Conservation (phyloP, 129 eudicot genomes). For the Chrysanthemum makinoi region DNA sequence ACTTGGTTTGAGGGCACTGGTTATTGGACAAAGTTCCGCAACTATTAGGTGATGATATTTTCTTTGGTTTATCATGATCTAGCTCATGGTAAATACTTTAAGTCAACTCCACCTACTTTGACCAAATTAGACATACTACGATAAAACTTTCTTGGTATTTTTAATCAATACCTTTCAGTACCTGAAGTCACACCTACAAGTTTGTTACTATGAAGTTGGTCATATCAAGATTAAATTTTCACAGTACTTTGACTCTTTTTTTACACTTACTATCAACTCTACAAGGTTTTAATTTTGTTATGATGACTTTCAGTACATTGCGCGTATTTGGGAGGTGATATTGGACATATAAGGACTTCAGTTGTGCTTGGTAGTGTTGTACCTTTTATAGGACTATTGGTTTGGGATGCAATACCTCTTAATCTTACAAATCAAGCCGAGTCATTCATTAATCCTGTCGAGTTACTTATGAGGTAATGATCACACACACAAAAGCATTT, state of each 20-base stretch:
- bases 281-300: too few relatives aligned
- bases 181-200: not conserved
- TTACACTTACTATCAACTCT: too few relatives aligned
- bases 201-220: not conserved
- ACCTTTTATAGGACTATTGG: slow-evolving; percentile 62
- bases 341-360: slow-evolving; percentile 63
- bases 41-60: slow-evolving; percentile 80
- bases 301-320: too few relatives aligned
- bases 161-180: slow-evolving; percentile 14
- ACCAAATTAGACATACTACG: not conserved
- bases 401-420: slow-evolving; percentile 73
- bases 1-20: slow-evolving; percentile 53
- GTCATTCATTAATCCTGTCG: slow-evolving; percentile 60
- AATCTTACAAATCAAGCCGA: slow-evolving; percentile 53
- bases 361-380: slow-evolving; percentile 67
- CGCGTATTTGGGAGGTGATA: slow-evolving; percentile 76
- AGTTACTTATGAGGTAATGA: slow-evolving; percentile 65
- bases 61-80: slow-evolving; percentile 90
- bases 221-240: not conserved
- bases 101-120: slow-evolving; percentile 1
- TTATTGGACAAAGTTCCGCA: slow-evolving; percentile 79
- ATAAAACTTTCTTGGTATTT: not conserved
- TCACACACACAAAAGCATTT: slow-evolving; percentile 13
- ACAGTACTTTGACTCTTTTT: too few relatives aligned
- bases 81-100: slow-evolving; percentile 51